Conservation (phyloP, 2,329 filamentous ascomycete species). For the Cladophialophora bantiana region DNA sequence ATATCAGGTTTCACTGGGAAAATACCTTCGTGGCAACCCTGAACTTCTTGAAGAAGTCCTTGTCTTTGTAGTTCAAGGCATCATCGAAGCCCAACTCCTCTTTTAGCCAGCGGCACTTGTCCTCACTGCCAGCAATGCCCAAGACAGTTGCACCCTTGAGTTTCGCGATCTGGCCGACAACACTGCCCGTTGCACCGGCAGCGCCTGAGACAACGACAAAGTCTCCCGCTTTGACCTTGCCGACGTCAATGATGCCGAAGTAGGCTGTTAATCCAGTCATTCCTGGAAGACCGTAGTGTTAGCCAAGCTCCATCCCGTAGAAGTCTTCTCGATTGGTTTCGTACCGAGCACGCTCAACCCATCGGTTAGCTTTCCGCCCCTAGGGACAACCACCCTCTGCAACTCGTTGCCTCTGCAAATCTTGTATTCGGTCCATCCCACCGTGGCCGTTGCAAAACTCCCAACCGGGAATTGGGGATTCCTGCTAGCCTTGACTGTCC, state of each 20-base stretch:
- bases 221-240: constrained; percentile 71
- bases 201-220: constrained; percentile 80
- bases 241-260: constrained; percentile 74
- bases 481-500: constrained; percentile 68
- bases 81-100: constrained; percentile 71
- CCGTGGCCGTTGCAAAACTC: constrained; percentile 61
- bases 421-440: constrained; percentile 73
- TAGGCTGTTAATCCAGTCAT: constrained; percentile 77
- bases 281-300: constrained; percentile 49
- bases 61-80: constrained; percentile 73
- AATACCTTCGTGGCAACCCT: constrained; percentile 61
- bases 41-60: constrained; percentile 67
- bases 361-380: constrained; percentile 63
- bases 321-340: background rate
- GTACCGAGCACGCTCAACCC: constrained; percentile 62
- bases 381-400: constrained; percentile 54
- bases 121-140: constrained; percentile 70
- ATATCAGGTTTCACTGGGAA: too few relatives aligned
- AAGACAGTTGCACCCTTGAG: constrained; percentile 70
- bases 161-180: constrained; percentile 80
- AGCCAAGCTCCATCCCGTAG: background rate
- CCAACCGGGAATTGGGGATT: constrained; percentile 63
- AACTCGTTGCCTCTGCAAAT: constrained; percentile 62
- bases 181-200: constrained; percentile 75
- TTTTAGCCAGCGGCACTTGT: constrained; percentile 72